A percentile compares a stretch with the other conserved stretches of the same genome.
These are phyloP conservation scores for Rhododendron molle DNA, from an alignment of 148 eudicot genomes.

Conservation along the genomic window DNA sequence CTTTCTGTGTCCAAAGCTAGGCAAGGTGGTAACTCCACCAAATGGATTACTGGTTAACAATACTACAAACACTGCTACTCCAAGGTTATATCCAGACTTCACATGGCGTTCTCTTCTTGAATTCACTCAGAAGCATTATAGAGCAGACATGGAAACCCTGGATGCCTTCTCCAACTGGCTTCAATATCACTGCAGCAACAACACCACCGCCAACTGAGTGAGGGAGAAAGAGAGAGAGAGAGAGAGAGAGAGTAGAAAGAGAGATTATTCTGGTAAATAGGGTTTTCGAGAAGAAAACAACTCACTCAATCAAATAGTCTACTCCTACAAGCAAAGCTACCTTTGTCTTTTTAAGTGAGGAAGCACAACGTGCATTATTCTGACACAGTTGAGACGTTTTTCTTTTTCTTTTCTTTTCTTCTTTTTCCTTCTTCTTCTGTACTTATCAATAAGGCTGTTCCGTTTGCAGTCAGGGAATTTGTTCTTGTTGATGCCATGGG, in stretches of 20 bases:
- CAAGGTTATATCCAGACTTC: constrained; percentile 46
- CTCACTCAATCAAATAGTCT: no score
- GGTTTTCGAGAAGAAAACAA: no score
- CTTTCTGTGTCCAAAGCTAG: constrained; percentile 38
- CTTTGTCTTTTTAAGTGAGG: no score
- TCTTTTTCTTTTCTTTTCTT: no score
- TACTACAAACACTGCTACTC: neutral
- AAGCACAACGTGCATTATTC: no score
- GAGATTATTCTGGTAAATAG: neutral
- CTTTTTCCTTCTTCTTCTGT: no score
- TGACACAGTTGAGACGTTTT: no score
- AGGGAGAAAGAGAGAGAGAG: neutral
- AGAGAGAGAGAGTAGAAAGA: neutral
- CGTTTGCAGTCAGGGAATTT: no score
- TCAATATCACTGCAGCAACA: no score
- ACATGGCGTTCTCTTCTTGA: constrained; percentile 36
- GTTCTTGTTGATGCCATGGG: no score
- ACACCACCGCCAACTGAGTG: neutral
- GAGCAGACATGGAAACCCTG: constrained; percentile 40
- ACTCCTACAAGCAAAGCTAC: no score
- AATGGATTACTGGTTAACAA: constrained; percentile 21
- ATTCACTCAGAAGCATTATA: constrained; percentile 44
- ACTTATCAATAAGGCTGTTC: no score
- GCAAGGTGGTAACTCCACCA: constrained; percentile 45
- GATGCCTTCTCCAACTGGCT: constrained; percentile 33